Conservation (phyloP, 495 filamentous ascomycete genomes). For the Penicillium manginii region DNA sequence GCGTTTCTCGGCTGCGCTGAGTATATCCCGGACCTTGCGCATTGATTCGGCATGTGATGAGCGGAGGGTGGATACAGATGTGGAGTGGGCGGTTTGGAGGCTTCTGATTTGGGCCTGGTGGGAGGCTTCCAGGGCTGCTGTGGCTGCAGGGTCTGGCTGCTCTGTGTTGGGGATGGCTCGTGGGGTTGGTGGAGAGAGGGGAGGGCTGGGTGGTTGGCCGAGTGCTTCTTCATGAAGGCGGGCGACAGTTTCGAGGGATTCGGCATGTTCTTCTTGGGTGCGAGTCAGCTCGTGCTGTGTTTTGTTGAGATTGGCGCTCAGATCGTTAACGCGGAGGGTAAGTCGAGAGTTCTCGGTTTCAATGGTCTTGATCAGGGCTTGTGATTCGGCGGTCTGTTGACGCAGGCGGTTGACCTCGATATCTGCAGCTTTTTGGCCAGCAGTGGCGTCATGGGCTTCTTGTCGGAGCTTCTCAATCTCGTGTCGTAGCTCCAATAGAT, state of each 20-base stretch:
- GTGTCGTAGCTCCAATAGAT: constrained; percentile 24
- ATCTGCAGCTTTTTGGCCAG: constrained; percentile 37
- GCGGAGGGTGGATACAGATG: constrained; percentile 43
- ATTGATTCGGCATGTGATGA: constrained; percentile 48
- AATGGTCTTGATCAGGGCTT: constrained; percentile 47
- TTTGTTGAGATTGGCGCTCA: constrained; percentile 40
- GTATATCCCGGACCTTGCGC: constrained; percentile 43
- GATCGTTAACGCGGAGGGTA: constrained; percentile 35
- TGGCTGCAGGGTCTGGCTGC: constrained; percentile 6
- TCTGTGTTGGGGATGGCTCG: constrained; percentile 17
- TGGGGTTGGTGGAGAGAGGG: constrained; percentile 28
- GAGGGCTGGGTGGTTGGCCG: constrained; percentile 33
- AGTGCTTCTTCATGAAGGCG: constrained; percentile 83
- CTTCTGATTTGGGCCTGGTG: constrained; percentile 45
- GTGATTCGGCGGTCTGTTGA: constrained; percentile 46
- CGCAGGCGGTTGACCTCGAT: constrained; percentile 37
- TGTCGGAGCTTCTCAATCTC: constrained; percentile 37
- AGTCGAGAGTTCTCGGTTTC: constrained; percentile 52
- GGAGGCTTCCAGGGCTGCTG: constrained; percentile 35
- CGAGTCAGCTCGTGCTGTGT: constrained; percentile 37
- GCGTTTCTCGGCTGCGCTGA: constrained; percentile 46
- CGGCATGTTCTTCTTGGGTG: constrained; percentile 41
- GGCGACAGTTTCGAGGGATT: constrained; percentile 72
- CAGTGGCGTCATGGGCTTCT: constrained; percentile 31
- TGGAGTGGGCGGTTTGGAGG: constrained; percentile 44